A percentile compares a stretch with the other conserved stretches of the same genome.
phyloP scores from a whole-genome alignment of 164 flowering plant species.

The Vitis amurensis region DNA sequence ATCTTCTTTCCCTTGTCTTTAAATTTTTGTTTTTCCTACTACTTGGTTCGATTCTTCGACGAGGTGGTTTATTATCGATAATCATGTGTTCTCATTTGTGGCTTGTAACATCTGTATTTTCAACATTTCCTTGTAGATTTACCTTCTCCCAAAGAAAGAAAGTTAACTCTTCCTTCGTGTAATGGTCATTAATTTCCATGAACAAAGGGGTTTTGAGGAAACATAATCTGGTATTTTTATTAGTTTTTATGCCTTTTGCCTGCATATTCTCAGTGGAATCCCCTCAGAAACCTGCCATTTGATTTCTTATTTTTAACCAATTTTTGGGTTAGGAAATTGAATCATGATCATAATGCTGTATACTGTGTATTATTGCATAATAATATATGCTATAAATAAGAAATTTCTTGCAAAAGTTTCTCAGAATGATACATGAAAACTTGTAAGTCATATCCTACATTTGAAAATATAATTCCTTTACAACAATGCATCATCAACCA shows the following conservation, averaged over 20 bases:
- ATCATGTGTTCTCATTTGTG: slow-evolving; percentile 9
- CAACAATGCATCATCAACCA: too few relatives aligned
- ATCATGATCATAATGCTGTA: too few relatives aligned
- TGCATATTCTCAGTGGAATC: too few relatives aligned
- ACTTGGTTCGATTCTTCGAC: background rate
- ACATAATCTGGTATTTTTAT: background rate
- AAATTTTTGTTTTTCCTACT: background rate
- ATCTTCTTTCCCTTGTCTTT: background rate
- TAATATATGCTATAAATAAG: too few relatives aligned
- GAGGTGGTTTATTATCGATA: background rate
- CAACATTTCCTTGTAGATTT: slow-evolving; percentile 12
- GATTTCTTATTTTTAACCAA: too few relatives aligned
- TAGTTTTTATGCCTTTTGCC: background rate
- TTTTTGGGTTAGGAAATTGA: too few relatives aligned
- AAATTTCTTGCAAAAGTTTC: too few relatives aligned
- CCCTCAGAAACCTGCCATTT: too few relatives aligned
- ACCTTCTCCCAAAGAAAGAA: background rate
- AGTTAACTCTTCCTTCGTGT: background rate
- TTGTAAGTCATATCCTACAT: too few relatives aligned
- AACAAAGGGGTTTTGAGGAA: background rate
- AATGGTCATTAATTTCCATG: slow-evolving; percentile 1
- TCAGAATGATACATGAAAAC: too few relatives aligned
- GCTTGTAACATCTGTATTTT: slow-evolving; percentile 20
- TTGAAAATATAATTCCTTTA: too few relatives aligned
- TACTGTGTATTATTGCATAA: too few relatives aligned